Percentiles rank a stretch among this genome's conserved stretches.
Conservation (phyloP, 176 grass and related monocot genomes). For the Leersia perrieri region DNA sequence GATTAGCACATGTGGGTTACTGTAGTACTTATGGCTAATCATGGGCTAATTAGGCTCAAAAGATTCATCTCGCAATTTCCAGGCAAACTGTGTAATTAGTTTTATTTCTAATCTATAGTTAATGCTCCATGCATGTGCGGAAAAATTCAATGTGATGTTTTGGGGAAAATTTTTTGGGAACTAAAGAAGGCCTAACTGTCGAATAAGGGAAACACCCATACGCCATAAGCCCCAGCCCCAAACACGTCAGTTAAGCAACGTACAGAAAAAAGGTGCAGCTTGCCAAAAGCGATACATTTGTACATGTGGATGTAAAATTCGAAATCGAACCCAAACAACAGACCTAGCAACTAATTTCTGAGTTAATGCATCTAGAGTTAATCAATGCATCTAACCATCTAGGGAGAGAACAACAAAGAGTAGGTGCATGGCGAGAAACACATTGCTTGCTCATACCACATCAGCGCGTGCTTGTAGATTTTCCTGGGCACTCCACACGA, state of each 20-base stretch:
- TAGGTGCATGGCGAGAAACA: not conserved
- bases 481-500: not conserved
- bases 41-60: too few species aligned
- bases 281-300: not conserved
- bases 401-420: not conserved
- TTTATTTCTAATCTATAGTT: too few species aligned
- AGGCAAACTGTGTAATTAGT: too few species aligned
- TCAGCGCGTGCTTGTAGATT: not conserved
- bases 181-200: too few species aligned
- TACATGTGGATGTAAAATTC: not conserved
- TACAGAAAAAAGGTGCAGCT: slow-evolving; percentile 3
- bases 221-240: not conserved
- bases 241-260: slow-evolving; percentile 19
- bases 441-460: not conserved
- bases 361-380: not conserved
- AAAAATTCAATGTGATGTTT: too few species aligned
- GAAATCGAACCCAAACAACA: slow-evolving; percentile 4
- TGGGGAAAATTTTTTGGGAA: too few species aligned
- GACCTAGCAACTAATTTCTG: not conserved
- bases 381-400: not conserved
- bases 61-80: too few species aligned
- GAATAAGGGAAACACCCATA: not conserved
- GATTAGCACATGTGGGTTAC: too few species aligned
- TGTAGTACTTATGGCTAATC: too few species aligned
- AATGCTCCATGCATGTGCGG: too few species aligned